Percentiles rank a stretch among this genome's conserved stretches.
Evolutionary conservation across 768 basidiomycete genomes (phyloP).

Genomic region (Podaxis sp.): DNA sequence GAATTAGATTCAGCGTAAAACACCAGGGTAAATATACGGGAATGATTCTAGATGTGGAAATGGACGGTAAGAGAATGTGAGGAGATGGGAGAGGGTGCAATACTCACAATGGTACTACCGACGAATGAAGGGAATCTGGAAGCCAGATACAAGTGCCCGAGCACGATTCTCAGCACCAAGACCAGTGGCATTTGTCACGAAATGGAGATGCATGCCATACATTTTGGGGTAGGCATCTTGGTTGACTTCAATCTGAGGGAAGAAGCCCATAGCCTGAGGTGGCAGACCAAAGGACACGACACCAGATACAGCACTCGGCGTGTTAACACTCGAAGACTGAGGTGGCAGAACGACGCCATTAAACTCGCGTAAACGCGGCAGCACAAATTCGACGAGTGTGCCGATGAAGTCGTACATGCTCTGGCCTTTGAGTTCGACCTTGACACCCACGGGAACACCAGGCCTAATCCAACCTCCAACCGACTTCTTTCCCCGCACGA

Average conservation of each 20-base stretch:
- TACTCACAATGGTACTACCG: slow-evolving; percentile 32
- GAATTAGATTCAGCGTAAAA: slow-evolving; percentile 5
- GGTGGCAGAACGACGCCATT: slow-evolving; percentile 79
- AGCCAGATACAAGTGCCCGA: slow-evolving; percentile 83
- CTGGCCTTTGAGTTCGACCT: slow-evolving; percentile 87
- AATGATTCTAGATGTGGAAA: background rate
- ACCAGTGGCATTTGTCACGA: slow-evolving; percentile 85
- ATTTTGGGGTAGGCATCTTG: slow-evolving; percentile 82
- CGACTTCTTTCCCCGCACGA: slow-evolving; percentile 66
- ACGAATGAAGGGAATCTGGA: slow-evolving; percentile 82
- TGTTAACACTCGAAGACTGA: slow-evolving; percentile 63
- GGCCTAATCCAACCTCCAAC: slow-evolving; percentile 84
- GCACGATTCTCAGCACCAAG: slow-evolving; percentile 90
- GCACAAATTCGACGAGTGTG: slow-evolving; percentile 87
- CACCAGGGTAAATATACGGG: slow-evolving; percentile 4
- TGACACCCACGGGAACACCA: slow-evolving; percentile 79
- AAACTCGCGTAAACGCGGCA: slow-evolving; percentile 93
- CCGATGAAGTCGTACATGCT: slow-evolving; percentile 95
- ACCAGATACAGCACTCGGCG: slow-evolving; percentile 77
- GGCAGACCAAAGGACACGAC: slow-evolving; percentile 89
- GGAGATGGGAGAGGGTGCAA: background rate
- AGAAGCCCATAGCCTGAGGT: slow-evolving; percentile 80
- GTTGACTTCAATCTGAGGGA: slow-evolving; percentile 96
- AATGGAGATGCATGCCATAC: slow-evolving; percentile 93
- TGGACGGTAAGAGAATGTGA: background rate